Evolutionary conservation across 805 yeast genomes (phyloP).

Genomic region (Kuraishia cidri): DNA sequence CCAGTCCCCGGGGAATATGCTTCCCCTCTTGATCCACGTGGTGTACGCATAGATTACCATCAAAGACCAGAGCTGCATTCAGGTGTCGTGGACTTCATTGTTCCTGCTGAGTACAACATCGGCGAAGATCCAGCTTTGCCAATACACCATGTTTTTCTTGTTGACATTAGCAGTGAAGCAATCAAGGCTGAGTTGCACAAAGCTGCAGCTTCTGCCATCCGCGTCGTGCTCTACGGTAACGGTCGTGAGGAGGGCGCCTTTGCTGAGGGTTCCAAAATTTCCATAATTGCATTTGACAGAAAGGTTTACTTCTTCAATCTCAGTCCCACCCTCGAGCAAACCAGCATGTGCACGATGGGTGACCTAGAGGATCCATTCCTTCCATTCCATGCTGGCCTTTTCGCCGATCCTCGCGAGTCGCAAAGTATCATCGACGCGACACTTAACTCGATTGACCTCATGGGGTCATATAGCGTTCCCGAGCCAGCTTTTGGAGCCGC

Average conservation of each 20-base stretch:
- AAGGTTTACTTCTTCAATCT: conserved; percentile 67
- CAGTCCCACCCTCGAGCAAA: conserved; percentile 41
- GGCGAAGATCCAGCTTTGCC: conserved; percentile 28
- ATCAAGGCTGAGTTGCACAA: conserved; percentile 50
- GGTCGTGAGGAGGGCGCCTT: conserved; percentile 12
- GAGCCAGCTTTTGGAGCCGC: conserved; percentile 81
- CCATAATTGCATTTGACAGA: conserved; percentile 71
- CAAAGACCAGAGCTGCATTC: conserved; percentile 67
- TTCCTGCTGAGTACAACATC: conserved; percentile 63
- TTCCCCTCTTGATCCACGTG: conserved; percentile 51
- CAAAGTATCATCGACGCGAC: conserved; percentile 57
- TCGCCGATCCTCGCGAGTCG: conserved; percentile 70
- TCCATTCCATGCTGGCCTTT: conserved; percentile 72
- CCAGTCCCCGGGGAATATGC: conserved; percentile 59
- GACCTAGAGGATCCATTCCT: conserved; percentile 75
- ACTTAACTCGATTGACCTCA: conserved; percentile 47
- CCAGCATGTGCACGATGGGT: conserved; percentile 50
- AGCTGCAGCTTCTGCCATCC: conserved; percentile 62
- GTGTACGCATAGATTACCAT: conserved; percentile 53
- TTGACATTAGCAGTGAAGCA: conserved; percentile 60
- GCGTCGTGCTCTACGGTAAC: conserved; percentile 37
- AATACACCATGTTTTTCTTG: conserved; percentile 61
- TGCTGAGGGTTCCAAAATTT: conserved; percentile 42
- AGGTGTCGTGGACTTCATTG: conserved; percentile 82
- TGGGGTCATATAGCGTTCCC: conserved; percentile 27